These are phyloP conservation scores for Hyaloperonospora brassicae DNA, from an alignment of 352 stramenopile genomes.

Conservation along the genomic window DNA sequence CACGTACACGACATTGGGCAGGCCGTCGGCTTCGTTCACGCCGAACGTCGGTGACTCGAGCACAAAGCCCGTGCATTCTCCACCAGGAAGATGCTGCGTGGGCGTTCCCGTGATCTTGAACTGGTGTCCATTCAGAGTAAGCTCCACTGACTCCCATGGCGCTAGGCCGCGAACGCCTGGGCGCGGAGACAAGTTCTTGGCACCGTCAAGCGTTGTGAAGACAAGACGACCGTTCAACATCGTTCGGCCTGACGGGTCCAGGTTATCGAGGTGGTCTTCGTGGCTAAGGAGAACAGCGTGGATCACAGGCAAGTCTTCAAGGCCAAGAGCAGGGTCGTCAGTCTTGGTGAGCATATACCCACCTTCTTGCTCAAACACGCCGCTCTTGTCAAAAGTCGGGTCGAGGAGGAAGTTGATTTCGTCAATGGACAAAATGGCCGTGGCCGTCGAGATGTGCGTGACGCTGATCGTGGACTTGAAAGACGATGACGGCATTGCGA, in stretches of 20 bases:
- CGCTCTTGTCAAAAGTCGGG: conserved; percentile 23
- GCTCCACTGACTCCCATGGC: conserved; percentile 23
- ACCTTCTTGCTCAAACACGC: conserved; percentile 5
- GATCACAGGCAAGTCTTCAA: conserved; percentile 27
- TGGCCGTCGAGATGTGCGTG: conserved; percentile 33
- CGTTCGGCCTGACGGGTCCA: conserved; percentile 26
- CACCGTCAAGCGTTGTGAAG: conserved; percentile 31
- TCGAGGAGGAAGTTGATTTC: conserved; percentile 37
- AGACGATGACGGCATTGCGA: conserved; percentile 11
- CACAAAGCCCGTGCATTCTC: conserved; percentile 32
- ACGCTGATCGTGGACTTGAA: conserved; percentile 32
- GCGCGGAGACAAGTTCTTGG: conserved; percentile 33
- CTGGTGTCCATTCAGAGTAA: conserved; percentile 24
- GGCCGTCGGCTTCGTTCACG: conserved; percentile 15
- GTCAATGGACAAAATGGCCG: conserved; percentile 34
- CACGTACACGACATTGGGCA: conserved; percentile 34
- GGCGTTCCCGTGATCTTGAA: conserved; percentile 40
- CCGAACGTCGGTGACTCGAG: conserved; percentile 30
- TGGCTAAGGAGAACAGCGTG: conserved; percentile 31
- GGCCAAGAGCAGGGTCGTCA: conserved; percentile 16
- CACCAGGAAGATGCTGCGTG: conserved; percentile 27
- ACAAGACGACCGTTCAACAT: conserved; percentile 36
- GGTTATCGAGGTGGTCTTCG: conserved; percentile 37
- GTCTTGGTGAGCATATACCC: conserved; percentile 15
- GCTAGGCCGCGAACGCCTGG: conserved; percentile 28